Evolutionary conservation across 2,329 filamentous ascomycete species (phyloP), one percentile per base, ranked within the genome.

Genomic region (Leptographium radiaticola): DNA sequence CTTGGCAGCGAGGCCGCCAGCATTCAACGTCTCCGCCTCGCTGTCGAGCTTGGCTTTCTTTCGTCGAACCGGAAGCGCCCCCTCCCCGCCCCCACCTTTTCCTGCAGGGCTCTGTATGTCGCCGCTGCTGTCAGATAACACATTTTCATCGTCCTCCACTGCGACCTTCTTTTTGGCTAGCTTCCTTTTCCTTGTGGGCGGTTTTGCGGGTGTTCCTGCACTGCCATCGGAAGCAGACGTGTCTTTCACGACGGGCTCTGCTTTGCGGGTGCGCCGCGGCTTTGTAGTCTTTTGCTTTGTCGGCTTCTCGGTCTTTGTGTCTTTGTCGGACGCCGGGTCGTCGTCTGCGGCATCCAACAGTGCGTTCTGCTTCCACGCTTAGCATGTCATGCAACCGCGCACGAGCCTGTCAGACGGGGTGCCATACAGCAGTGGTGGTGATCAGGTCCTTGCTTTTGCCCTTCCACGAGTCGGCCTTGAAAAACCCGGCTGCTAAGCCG

Each of bases 371-470:
- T 25, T 25, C 25, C 15, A 50, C 15, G 2, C 8, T 30, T 33
- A 30, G 33, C 34, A 25, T 30, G 50, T 10, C 31, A 39, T n/a
- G 20, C 18, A 47, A 40, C 31, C 15, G 10, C 39, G 25, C 15
- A 36, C 13, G 16, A n/a, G 45, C 15, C 12, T 11, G 6, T 31
- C 16, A 30, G 43, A 45, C 25, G 12, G 30, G 13, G 11, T 13
- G 16, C 20, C 76, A 58, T 70, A 83, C 80, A n/a, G 76, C 72
- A 49, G 71, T 68, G 18, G 68, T 66, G 52, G 75, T 75, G 58
- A 84, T 80, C n/a, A 82, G 60, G 1, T 65, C 62, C 61, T 83
- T 83, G 64, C 79, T 83, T 59, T 70, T 74, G 6, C 67, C 63
- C 63, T 83, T 83, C 81, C 81, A 84, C 16, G 73, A 65, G 0